Evolutionary conservation across 1,284 basidiomycete species (phyloP).

Genomic region (Anthracocystis setariae): DNA sequence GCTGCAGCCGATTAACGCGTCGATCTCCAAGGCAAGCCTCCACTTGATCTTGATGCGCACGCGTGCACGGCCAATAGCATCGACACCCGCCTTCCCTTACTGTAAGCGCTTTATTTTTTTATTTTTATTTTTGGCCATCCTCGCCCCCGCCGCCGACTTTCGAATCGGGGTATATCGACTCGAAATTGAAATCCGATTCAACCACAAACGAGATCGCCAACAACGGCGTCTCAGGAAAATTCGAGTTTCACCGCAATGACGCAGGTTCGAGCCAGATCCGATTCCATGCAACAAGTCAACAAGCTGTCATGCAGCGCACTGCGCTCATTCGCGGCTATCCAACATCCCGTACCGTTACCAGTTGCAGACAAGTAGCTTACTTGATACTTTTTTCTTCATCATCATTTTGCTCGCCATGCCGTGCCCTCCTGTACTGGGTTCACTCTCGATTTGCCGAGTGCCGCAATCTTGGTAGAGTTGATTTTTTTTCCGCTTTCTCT

Average conservation of each 20-base stretch:
- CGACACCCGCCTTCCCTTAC: conserved; percentile 19
- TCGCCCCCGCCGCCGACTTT: too few species aligned
- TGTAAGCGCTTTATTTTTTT: too few species aligned
- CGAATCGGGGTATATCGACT: too few species aligned
- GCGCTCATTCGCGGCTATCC: too few species aligned
- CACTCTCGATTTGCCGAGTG: too few species aligned
- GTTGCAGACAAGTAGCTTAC: background rate
- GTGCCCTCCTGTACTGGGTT: too few species aligned
- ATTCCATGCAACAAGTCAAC: background rate
- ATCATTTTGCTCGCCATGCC: too few species aligned
- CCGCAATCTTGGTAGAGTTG: background rate
- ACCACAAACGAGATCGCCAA: background rate
- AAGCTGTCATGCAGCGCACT: background rate
- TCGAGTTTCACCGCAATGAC: background rate
- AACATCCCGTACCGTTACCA: too few species aligned
- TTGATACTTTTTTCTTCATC: background rate
- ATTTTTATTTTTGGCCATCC: too few species aligned
- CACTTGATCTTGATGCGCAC: conserved; percentile 19
- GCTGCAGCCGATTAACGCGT: conserved; percentile 10
- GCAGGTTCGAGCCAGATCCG: background rate
- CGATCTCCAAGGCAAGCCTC: conserved; percentile 30
- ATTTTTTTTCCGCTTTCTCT: background rate
- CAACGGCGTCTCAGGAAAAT: background rate
- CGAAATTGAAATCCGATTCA: too few species aligned
- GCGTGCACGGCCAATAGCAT: conserved; percentile 26